These are phyloP conservation scores for Fraxinus nigra DNA, from an alignment of 305 asterid species.

Conservation along the genomic window DNA sequence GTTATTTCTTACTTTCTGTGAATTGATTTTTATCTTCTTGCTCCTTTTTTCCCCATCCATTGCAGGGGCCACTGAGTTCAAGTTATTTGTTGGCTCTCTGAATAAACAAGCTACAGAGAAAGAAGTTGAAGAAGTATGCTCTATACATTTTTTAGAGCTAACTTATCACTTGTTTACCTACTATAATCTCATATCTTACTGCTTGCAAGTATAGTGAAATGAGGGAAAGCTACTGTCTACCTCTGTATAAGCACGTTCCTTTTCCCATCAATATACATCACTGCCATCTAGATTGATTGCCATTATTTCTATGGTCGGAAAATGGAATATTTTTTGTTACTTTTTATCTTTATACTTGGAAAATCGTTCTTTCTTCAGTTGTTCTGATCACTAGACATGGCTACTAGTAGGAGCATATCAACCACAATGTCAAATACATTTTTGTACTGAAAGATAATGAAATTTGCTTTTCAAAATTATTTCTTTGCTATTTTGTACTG, in stretches of 20 bases:
- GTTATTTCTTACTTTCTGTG: background rate
- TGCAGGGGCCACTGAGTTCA: slow-evolving; percentile 85
- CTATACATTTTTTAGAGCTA: slow-evolving; percentile 17
- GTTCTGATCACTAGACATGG: background rate
- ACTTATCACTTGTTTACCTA: slow-evolving; percentile 8
- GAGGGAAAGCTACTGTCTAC: background rate
- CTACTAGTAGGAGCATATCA: background rate
- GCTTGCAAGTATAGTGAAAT: background rate
- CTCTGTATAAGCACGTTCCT: slow-evolving; percentile 5
- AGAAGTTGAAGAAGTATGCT: slow-evolving; percentile 90
- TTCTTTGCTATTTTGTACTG: background rate
- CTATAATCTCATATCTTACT: background rate
- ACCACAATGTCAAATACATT: background rate
- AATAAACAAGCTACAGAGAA: slow-evolving; percentile 88
- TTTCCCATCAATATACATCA: background rate
- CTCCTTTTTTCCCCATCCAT: slow-evolving; percentile 19
- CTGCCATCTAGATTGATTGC: background rate
- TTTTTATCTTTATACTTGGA: background rate
- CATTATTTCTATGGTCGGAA: background rate
- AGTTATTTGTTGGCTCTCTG: slow-evolving; percentile 89
- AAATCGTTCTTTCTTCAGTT: background rate
- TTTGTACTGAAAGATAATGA: background rate
- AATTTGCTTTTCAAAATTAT: background rate
- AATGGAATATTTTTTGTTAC: background rate
- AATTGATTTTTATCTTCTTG: slow-evolving; percentile 19